phyloP scores from a whole-genome alignment of 257 asterid genomes.

The Jaltomata sinuosa region DNA sequence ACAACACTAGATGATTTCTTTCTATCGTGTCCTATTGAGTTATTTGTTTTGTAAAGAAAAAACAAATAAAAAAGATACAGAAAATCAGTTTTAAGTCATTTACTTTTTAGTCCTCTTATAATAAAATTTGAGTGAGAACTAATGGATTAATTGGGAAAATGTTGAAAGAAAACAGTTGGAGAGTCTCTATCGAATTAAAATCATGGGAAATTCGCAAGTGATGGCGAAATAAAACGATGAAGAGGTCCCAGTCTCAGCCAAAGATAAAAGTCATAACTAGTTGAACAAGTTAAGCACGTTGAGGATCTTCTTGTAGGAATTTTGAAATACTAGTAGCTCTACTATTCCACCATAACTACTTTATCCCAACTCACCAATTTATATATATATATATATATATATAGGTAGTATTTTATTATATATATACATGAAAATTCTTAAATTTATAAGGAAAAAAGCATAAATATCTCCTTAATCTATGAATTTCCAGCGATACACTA shows the following conservation, averaged over 20 bases:
- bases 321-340: background rate
- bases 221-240: background rate
- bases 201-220: background rate
- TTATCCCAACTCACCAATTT: background rate
- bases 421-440: too few relatives aligned
- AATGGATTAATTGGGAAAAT: background rate
- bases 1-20: too few relatives aligned
- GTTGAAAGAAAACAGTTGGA: background rate
- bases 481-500: too few relatives aligned
- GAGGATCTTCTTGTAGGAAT: conserved; percentile 11
- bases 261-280: background rate
- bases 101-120: background rate
- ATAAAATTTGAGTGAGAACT: background rate
- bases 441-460: too few relatives aligned
- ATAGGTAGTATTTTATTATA: too few relatives aligned
- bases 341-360: background rate
- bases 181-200: background rate
- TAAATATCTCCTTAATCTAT: too few relatives aligned
- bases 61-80: too few relatives aligned
- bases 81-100: too few relatives aligned
- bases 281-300: conserved; percentile 9
- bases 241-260: background rate
- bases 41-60: too few relatives aligned
- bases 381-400: too few relatives aligned
- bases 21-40: too few relatives aligned